Conservation (phyloP, 208 protist genomes). For the Porcisia deanei region DNA sequence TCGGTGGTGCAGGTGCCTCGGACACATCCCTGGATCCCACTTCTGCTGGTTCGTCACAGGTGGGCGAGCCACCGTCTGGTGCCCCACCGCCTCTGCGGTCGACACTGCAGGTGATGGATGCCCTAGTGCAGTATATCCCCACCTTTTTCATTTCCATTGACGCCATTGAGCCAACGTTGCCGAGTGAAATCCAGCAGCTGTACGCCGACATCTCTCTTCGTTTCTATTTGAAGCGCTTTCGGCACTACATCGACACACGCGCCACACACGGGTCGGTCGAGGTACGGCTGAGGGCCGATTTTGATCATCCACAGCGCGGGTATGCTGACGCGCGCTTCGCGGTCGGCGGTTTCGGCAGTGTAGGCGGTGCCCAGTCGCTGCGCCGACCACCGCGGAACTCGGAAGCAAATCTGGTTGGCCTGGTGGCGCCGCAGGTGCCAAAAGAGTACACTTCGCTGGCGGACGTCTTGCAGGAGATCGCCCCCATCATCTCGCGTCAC, state of each 20-base stretch:
- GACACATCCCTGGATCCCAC: background rate
- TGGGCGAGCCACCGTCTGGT: background rate
- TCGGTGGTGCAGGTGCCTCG: background rate
- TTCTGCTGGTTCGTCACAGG: background rate
- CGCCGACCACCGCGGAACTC: constrained; percentile 73
- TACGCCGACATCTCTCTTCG: constrained; percentile 56
- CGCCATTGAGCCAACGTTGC: constrained; percentile 49
- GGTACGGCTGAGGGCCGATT: constrained; percentile 63
- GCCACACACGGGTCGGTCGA: constrained; percentile 46
- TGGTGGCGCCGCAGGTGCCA: constrained; percentile 67
- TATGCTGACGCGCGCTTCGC: constrained; percentile 53
- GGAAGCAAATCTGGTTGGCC: constrained; percentile 71
- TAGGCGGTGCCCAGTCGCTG: constrained; percentile 11
- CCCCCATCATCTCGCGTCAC: constrained; percentile 77
- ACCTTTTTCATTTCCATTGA: constrained; percentile 75
- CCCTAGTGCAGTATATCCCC: constrained; percentile 74
- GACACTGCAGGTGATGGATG: constrained; percentile 57
- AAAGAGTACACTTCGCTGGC: constrained; percentile 62
- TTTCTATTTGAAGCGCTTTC: constrained; percentile 73
- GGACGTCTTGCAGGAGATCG: constrained; percentile 75
- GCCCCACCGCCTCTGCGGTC: constrained; percentile 20
- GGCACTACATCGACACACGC: constrained; percentile 79
- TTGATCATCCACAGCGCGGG: constrained; percentile 72
- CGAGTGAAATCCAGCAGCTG: constrained; percentile 44
- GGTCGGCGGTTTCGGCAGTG: constrained; percentile 12